Conservation (phyloP, 2,329 filamentous ascomycete species). For the Ascochyta koolunga region DNA sequence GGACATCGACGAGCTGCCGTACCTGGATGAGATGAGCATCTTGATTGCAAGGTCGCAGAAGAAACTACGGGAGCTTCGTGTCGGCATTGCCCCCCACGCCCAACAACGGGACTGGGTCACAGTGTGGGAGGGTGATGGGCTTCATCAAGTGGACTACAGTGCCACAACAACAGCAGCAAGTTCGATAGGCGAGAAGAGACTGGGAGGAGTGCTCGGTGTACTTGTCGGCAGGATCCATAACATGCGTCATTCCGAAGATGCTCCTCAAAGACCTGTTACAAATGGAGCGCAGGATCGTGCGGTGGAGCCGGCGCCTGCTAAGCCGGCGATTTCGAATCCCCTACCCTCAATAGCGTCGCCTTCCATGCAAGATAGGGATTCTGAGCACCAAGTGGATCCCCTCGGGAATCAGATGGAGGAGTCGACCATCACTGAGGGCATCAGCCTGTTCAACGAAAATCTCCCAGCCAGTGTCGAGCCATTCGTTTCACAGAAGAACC, state of each 20-base stretch:
- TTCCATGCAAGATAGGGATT: constrained; percentile 37
- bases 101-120: constrained; percentile 62
- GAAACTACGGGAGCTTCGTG: constrained; percentile 71
- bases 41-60: constrained; percentile 73
- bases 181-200: constrained; percentile 64
- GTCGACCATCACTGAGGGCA: constrained; percentile 30
- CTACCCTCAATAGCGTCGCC: constrained; percentile 27
- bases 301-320: constrained; percentile 26
- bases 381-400: constrained; percentile 36
- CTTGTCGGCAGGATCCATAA: constrained; percentile 72
- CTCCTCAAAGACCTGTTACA: background rate
- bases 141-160: constrained; percentile 68
- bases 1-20: constrained; percentile 82
- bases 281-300: constrained; percentile 22
- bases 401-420: constrained; percentile 36
- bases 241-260: constrained; percentile 49
- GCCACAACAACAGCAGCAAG: constrained; percentile 59
- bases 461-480: constrained; percentile 18
- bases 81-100: constrained; percentile 70
- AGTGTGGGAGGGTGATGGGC: constrained; percentile 66
- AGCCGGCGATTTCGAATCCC: constrained; percentile 20
- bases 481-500: constrained; percentile 7
- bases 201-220: constrained; percentile 72
- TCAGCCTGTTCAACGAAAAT: constrained; percentile 30
- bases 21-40: constrained; percentile 81